A percentile compares a stretch with the other conserved stretches of the same genome.
phyloP scores from a whole-genome alignment of 257 asterid genomes.

The Catharanthus roseus region DNA sequence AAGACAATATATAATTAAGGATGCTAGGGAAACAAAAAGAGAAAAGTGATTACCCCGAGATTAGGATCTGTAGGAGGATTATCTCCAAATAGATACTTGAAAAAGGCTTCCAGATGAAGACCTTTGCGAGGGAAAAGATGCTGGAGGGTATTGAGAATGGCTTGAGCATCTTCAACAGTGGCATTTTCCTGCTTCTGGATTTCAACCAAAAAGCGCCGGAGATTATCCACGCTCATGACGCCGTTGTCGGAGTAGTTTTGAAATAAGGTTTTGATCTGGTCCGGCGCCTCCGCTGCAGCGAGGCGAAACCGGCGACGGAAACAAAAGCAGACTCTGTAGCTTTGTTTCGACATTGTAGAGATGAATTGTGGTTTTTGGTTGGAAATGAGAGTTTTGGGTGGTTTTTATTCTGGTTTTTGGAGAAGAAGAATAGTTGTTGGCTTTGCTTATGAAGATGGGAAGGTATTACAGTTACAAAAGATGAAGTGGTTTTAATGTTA shows the following conservation, averaged over 20 bases:
- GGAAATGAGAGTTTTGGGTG: background rate
- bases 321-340: slow-evolving; percentile 67
- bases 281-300: slow-evolving; percentile 61
- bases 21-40: background rate
- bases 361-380: background rate
- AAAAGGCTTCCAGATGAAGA: slow-evolving; percentile 41
- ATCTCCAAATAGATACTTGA: slow-evolving; percentile 51
- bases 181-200: slow-evolving; percentile 54
- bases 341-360: slow-evolving; percentile 48
- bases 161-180: slow-evolving; percentile 51
- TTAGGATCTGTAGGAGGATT: slow-evolving; percentile 56
- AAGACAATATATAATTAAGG: background rate
- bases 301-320: slow-evolving; percentile 60
- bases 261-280: slow-evolving; percentile 40
- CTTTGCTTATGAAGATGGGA: slow-evolving; percentile 17
- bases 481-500: background rate
- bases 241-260: slow-evolving; percentile 45
- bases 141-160: slow-evolving; percentile 38
- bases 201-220: slow-evolving; percentile 57
- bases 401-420: background rate
- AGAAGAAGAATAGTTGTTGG: background rate
- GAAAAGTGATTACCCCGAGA: slow-evolving; percentile 38
- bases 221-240: slow-evolving; percentile 38
- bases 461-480: slow-evolving; percentile 11
- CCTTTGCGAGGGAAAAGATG: slow-evolving; percentile 51